Evolutionary conservation across 768 basidiomycete species (phyloP).

Genomic region (Naganishia vaughanmartiniae): DNA sequence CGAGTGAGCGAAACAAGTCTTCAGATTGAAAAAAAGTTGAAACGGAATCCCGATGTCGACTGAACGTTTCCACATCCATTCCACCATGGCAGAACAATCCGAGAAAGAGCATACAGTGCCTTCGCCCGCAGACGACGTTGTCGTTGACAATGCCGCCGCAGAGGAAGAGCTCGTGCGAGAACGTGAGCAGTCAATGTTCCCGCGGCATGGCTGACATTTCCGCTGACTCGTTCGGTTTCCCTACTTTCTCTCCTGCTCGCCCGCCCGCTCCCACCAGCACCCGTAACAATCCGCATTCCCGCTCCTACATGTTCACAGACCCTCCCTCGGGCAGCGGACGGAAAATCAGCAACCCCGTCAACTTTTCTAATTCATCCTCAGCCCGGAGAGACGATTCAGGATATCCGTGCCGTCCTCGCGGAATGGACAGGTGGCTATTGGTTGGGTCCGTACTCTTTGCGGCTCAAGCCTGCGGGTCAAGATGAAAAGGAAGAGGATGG

Average conservation of each 20-base stretch:
- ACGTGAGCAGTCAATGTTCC: neutral
- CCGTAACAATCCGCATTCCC: slow-evolving; percentile 45
- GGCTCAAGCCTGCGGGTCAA: slow-evolving; percentile 29
- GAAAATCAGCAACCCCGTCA: slow-evolving; percentile 25
- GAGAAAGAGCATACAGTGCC: slow-evolving; percentile 3
- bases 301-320: slow-evolving; percentile 43
- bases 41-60: too few species aligned
- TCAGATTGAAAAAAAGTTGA: neutral
- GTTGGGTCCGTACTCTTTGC: slow-evolving; percentile 54
- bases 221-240: neutral
- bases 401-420: slow-evolving; percentile 51
- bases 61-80: too few species aligned
- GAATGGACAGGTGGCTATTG: slow-evolving; percentile 55
- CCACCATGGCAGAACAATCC: neutral
- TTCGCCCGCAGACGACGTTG: neutral
- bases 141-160: neutral
- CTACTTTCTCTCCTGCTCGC: neutral
- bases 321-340: slow-evolving; percentile 33
- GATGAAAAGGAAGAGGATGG: slow-evolving; percentile 27
- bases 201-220: slow-evolving; percentile 10
- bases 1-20: neutral
- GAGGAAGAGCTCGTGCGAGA: neutral
- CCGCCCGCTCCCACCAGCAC: slow-evolving; percentile 34
- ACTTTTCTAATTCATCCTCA: slow-evolving; percentile 44
- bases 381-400: slow-evolving; percentile 50